Evolutionary conservation across 768 basidiomycete species (phyloP), one percentile per base, ranked within the genome.

Genomic region (Leccinum subtestaceum): DNA sequence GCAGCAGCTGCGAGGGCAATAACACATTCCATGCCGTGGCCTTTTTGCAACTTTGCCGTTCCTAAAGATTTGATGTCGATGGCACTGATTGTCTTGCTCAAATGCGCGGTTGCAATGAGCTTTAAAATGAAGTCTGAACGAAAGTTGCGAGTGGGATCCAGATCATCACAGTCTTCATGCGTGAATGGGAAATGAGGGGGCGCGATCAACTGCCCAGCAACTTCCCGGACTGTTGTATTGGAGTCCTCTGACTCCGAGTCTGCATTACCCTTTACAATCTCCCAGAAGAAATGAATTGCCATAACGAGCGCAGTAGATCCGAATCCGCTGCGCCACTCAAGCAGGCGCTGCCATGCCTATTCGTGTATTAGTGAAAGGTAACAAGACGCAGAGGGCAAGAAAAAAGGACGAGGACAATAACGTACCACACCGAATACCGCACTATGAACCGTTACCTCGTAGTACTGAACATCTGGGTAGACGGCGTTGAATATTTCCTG

Each of bases 241-340:
- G 36, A 9, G 19, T 34, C 27, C 25, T 36, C 12, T 2, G 13
- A 17, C 13, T 50, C 13, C 2, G n/a, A 50, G 15, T 50, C n/a
- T 17, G 11, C 1, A 13, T 19, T 15, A 23, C 25, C 23, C 17
- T 59, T 59, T 17, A 51, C 3, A 5, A 49, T 27, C 6, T 34
- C 29, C 53, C 53, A 55, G 31, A 59, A 59, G 36, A 50, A 59
- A 25, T 59, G 53, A 2, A 55, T 43, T 4, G 7, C 5, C 53
- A 51, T 59, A 3, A 50, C 9, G 3, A 59, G 53, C 4, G 53
- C 36, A 6, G 48, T 55, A 0, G 53, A 50, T n/a, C 53, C 29
- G 2, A 59, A 54, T 43, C 52, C 58, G 19, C 47, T 59, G n/a
- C 8, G 27, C 53, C 58, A 59, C 29, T 59, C 53, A 12, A 46